Percentiles rank a stretch among this genome's conserved stretches.
Evolutionary conservation across 345 rosid species (phyloP).

Genomic region (Linum usitatissimum): DNA sequence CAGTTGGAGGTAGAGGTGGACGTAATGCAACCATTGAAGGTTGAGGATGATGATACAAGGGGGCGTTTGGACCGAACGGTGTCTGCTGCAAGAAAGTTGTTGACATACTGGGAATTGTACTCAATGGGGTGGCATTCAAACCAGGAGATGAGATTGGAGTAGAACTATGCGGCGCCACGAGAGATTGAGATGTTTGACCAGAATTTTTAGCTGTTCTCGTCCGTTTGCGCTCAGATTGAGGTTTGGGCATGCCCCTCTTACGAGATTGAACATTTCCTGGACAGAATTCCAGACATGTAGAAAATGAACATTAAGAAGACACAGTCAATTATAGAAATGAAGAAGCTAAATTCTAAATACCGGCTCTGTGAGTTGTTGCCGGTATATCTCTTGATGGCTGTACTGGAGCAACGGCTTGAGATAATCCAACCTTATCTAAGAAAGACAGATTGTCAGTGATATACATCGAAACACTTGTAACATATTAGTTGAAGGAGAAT

Average conservation of each 20-base stretch:
- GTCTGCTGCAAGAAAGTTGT: not conserved
- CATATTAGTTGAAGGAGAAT: not conserved
- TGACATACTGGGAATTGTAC: not conserved
- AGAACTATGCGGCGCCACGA: not conserved
- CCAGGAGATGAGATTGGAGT: not conserved
- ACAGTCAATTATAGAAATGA: not conserved
- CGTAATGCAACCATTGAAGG: not conserved
- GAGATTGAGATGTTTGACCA: not conserved
- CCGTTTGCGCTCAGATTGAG: slow-evolving; percentile 1
- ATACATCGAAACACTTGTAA: not conserved
- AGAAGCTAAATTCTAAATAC: slow-evolving; percentile 1
- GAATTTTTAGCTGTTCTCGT: slow-evolving; percentile 7
- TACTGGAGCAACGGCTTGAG: slow-evolving; percentile 4
- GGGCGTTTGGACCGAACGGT: too few species aligned
- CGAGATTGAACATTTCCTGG: slow-evolving; percentile 8
- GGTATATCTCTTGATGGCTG: slow-evolving; percentile 1
- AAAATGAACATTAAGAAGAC: not conserved
- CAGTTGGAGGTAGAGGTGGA: not conserved
- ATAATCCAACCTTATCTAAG: slow-evolving; percentile 6
- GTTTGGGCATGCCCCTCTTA: slow-evolving; percentile 13
- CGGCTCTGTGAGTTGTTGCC: slow-evolving; percentile 10
- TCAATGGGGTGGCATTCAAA: not conserved
- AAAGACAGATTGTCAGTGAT: slow-evolving; percentile 6
- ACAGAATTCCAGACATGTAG: slow-evolving; percentile 2
- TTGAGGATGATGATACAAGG: not conserved